Evolutionary conservation across 192 early-diverging fungal species (phyloP).

Genomic region (Entrophospora sp.): DNA sequence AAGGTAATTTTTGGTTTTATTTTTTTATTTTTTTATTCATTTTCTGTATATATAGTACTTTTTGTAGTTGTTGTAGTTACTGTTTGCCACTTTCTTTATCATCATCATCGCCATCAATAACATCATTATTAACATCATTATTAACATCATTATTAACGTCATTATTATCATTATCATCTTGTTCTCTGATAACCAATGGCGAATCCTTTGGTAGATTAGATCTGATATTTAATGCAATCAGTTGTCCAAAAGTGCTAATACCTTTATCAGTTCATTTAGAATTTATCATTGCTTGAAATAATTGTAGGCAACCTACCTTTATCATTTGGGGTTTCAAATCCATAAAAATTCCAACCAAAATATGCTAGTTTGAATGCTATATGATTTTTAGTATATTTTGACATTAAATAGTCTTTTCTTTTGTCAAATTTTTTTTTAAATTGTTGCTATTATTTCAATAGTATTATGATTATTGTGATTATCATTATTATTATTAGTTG

Average conservation of each 20-base stretch:
- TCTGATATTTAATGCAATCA: slow-evolving; percentile 71
- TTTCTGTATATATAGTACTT: too few relatives aligned
- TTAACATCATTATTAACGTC: not conserved
- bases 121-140: slow-evolving; percentile 16
- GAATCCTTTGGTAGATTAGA: slow-evolving; percentile 44
- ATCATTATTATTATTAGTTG: too few relatives aligned
- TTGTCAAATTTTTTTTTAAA: too few relatives aligned
- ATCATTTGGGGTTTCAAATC: slow-evolving; percentile 66
- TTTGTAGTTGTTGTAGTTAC: too few relatives aligned
- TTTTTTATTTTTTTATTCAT: slow-evolving; percentile 28
- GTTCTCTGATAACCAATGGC: slow-evolving; percentile 25
- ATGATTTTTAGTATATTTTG: slow-evolving; percentile 60
- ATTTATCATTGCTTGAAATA: slow-evolving; percentile 74
- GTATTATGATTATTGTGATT: too few relatives aligned
- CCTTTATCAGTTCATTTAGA: slow-evolving; percentile 79
- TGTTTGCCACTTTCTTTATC: too few relatives aligned
- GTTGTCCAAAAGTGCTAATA: slow-evolving; percentile 86
- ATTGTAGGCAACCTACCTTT: slow-evolving; percentile 44
- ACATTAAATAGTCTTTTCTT: too few relatives aligned
- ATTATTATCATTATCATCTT: slow-evolving; percentile 16
- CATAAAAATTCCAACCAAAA: slow-evolving; percentile 84
- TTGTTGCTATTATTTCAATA: too few relatives aligned
- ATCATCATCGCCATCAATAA: slow-evolving; percentile 20
- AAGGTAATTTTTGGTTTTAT: slow-evolving; percentile 60
- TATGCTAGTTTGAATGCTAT: slow-evolving; percentile 87